Base-by-base conservation (phyloP, 192 early-diverging fungal genomes). In the Coemansia sp. region DNA sequence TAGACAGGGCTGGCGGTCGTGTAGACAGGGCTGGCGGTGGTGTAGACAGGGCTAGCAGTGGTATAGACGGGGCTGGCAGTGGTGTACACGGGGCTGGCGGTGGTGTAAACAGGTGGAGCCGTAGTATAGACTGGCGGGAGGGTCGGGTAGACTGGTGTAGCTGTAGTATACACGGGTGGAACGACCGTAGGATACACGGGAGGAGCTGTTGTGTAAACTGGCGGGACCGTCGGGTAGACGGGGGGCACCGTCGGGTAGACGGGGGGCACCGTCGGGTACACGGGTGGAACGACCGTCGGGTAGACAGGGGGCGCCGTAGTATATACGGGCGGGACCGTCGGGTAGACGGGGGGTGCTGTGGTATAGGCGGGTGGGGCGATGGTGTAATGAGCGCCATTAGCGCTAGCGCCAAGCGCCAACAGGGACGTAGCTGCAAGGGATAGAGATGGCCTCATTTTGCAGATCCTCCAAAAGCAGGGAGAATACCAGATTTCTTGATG, bases 371-470 rank as follows among this genome's bases (percentile, higher is more conserved):
- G 60, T 17, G 68, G 40, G 1, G 60, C 19, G 9, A n/a, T 25
- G 20, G 43, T 49, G 31, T 31, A 46, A 31, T 74, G 69, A 3
- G 20, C 49, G 27, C 32, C 66, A 19, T 54, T 62, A 35, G 62
- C 62, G 27, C 29, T 32, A 14, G 29, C 49, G 40, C 61, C 32
- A 37, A 59, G 10, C 35, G 65, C 57, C 43, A 39, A 36, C 24
- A 67, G 41, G 12, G 65, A 60, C n/a, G 61, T 5, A 6, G 56
- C 51, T 17, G 60, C 36, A 46, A 67, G 10, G 22, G 71, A 66
- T 12, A 74, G 5, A 32, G 60, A 67, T 22, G 56, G 17, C 46
- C 41, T 74, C 65, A 67, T 74, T 67, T 64, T 51, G 51, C 51
- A 54, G 51, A 54, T 54, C 51, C 27, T 31, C 27, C 29, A 31